Base-by-base conservation (phyloP, 306 rosid genomes). In the Trifolium repens region DNA sequence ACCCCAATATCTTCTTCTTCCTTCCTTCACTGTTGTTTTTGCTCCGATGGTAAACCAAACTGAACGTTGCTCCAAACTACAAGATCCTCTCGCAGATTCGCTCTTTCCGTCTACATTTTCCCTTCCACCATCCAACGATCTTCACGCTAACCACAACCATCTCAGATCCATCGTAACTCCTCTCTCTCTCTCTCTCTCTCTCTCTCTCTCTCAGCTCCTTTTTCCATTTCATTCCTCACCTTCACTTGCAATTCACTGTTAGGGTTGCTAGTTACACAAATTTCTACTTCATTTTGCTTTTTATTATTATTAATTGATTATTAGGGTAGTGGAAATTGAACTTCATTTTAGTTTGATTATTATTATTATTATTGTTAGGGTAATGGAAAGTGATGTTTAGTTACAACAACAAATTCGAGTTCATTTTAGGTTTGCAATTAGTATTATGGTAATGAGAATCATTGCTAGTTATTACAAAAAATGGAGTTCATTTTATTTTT, bases 61-160 rank as follows among this genome's bases (percentile, higher is more conserved):
- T 47, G 17, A 47, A 47, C 47, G 4, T 9, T 42, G 47, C 12
- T 9, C 42, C 3, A 26, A 32, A 34, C 43, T 22, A 13, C 59
- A 68, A 27, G 91, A 93, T 78, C 96, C 97, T 69, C 93, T 93
- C 37, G 74, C 72, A 59, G 96, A 88, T 7, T 86, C 87, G 17
- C 54, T 83, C 3, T 89, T 91, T 81, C 88, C 91, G 61, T 67
- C 24, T 2, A 27, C 81, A 5, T 60, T 75, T 17, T 9, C 32
- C 3, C 27, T 74, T 10, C 65, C 39, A 0, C 43, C 83, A 32
- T 84, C 88, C 55, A 47, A 7, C 63, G 87, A 85, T 34, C 85
- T 91, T 2, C 81, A 84, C 54, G 11, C 66, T 82, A 84, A 88
- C 47, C 82, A 88, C 84, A 82, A 52, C 74, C 85, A 78, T 67